phyloP scores from a whole-genome alignment of 1,284 basidiomycete genomes.

The Leccinum brunneo-olivaceum region DNA sequence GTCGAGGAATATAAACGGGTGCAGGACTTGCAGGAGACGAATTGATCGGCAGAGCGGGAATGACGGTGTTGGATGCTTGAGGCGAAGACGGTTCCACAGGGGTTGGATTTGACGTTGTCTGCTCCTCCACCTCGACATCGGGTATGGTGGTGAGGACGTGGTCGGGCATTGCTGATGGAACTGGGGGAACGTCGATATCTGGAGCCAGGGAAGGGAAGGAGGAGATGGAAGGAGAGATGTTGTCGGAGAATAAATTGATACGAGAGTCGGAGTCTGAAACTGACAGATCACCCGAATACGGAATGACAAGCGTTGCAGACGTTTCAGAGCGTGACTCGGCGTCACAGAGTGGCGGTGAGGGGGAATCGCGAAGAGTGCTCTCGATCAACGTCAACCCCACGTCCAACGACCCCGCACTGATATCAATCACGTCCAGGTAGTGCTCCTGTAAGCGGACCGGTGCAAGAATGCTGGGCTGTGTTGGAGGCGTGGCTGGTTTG shows the following conservation, averaged over 20 bases:
- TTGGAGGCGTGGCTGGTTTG: background rate
- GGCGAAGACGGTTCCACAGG: conserved; percentile 8
- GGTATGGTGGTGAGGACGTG: conserved; percentile 34
- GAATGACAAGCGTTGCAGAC: conserved; percentile 24
- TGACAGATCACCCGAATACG: conserved; percentile 2
- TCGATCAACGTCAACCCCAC: background rate
- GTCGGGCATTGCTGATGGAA: conserved; percentile 15
- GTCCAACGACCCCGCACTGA: conserved; percentile 11
- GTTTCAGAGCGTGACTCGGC: conserved; percentile 15
- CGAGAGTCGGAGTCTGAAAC: conserved; percentile 13
- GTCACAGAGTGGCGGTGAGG: conserved; percentile 7
- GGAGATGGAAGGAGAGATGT: conserved; percentile 1
- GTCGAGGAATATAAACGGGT: conserved; percentile 46
- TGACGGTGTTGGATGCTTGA: conserved; percentile 9
- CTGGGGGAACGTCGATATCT: conserved; percentile 13
- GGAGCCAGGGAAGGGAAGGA: conserved; percentile 10
- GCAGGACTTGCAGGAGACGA: conserved; percentile 21
- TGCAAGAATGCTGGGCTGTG: background rate
- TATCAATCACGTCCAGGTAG: conserved; percentile 21
- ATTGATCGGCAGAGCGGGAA: conserved; percentile 35
- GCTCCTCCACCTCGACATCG: conserved; percentile 32
- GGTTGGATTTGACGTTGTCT: conserved; percentile 17
- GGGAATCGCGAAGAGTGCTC: conserved; percentile 1
- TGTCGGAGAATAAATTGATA: conserved; percentile 9
- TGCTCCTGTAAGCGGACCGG: background rate